A percentile compares a stretch with the other conserved stretches of the same genome.
Evolutionary conservation across 345 rosid species (phyloP).

Genomic region (Lumnitzera littorea): DNA sequence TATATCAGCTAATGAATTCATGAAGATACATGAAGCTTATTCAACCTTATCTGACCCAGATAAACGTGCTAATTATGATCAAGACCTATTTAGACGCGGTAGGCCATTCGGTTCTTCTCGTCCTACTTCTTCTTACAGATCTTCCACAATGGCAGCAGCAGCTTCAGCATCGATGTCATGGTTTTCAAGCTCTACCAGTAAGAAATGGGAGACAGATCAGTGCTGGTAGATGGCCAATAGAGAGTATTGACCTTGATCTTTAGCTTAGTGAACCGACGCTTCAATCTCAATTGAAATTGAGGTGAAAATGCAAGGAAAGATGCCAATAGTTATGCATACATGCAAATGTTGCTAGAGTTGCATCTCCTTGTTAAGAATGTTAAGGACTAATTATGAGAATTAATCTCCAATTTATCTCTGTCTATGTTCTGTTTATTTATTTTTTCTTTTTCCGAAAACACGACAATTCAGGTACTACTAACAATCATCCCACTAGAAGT

Average conservation of each 20-base stretch:
- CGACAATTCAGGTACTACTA: too few relatives aligned
- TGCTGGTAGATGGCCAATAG: constrained; percentile 41
- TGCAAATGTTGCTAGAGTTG: too few relatives aligned
- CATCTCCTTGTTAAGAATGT: too few relatives aligned
- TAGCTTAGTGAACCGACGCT: too few relatives aligned
- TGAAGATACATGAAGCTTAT: constrained; percentile 45
- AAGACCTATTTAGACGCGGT: constrained; percentile 14
- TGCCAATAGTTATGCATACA: too few relatives aligned
- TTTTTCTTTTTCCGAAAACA: too few relatives aligned
- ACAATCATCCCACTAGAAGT: too few relatives aligned
- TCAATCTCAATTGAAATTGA: too few relatives aligned
- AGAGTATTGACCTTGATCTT: not conserved
- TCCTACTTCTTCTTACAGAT: constrained; percentile 6
- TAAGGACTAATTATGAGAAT: too few relatives aligned
- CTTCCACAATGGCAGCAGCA: constrained; percentile 20
- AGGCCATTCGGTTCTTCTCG: constrained; percentile 7
- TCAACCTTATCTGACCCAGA: constrained; percentile 46
- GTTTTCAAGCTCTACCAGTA: constrained; percentile 17
- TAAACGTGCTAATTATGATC: constrained; percentile 45
- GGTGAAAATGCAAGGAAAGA: too few relatives aligned
- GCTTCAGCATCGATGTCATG: constrained; percentile 11
- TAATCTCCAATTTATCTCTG: too few relatives aligned
- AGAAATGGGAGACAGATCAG: constrained; percentile 69
- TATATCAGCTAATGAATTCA: constrained; percentile 35
- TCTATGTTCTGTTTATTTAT: too few relatives aligned